Base-by-base conservation (phyloP, 805 yeast species). In the Sugiyamaella mastotermitis region DNA sequence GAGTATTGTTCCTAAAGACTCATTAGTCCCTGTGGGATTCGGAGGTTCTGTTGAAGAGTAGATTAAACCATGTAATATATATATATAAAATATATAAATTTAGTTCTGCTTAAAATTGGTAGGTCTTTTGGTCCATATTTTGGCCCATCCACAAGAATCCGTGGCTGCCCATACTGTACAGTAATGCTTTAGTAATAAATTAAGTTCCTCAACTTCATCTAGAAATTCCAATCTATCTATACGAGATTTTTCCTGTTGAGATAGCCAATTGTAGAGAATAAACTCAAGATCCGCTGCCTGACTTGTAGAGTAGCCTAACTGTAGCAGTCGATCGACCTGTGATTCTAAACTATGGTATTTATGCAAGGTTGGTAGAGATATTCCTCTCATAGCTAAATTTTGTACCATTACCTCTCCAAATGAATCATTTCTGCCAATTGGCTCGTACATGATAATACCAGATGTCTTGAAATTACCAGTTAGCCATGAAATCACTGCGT, bases 201-300 rank as follows among this genome's bases (percentile, higher is more conserved):
- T 58, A 53, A 83, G 68, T 50, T 83, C 94, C 56, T 83, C 94
- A 3, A 80, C 56, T 55, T 83, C 94, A 56, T 83, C 94, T 15
- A 83, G 64, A 47, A 81, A 60, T 55, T 83, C 92, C 26, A 83
- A 63, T 16, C 60, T 46, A 39, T 67, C 64, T 1, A 82, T 68
- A 21, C 82, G 52, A 6, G 46, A 51, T 16, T 58, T 49, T 22
- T 74, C 82, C 1, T 50, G 53, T 0, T 26, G 34, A 7, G 45
- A 45, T 2, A 76, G 56, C 83, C 84, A 78, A 20, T 52, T 36
- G 45, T 47, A 54, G 37, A 57, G 55, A 10, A 64, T 51, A 39
- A 39, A 57, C 38, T 70, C 64, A 51, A 80, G 60, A 46, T 74
- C 76, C 0, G 75, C 71, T 3, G 72, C 60, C 24, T 13, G 25